These are phyloP conservation scores for Pholiota molesta DNA, from an alignment of 768 basidiomycete species.

Conservation along the genomic window DNA sequence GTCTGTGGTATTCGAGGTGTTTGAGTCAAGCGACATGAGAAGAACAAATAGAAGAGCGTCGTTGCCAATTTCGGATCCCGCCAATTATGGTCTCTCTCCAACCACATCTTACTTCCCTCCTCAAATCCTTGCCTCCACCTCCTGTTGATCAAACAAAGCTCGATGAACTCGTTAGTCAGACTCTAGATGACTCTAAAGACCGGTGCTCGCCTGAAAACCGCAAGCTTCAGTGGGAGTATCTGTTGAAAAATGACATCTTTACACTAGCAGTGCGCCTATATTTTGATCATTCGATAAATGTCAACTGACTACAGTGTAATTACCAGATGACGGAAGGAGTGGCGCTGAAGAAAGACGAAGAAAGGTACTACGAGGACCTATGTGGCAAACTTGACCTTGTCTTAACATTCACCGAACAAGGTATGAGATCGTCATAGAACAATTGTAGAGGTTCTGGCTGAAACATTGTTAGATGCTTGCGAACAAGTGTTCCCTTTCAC, in stretches of 20 bases:
- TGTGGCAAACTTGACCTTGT: constrained; percentile 70
- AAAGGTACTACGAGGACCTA: constrained; percentile 64
- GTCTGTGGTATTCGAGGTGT: constrained; percentile 1
- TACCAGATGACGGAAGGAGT: constrained; percentile 66
- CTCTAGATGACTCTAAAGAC: constrained; percentile 43
- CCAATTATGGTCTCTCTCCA: constrained; percentile 52
- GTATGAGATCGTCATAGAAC: constrained; percentile 38
- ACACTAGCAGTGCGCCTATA: constrained; percentile 61
- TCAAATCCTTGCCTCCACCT: constrained; percentile 52
- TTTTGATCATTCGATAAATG: neutral
- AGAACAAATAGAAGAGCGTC: constrained; percentile 28
- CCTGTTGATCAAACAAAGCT: constrained; percentile 53
- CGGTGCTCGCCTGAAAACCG: constrained; percentile 58
- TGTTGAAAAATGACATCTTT: constrained; percentile 73
- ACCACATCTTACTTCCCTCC: constrained; percentile 51
- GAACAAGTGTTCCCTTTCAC: constrained; percentile 74
- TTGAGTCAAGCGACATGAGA: constrained; percentile 17
- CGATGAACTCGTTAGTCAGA: constrained; percentile 49
- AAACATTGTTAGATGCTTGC: constrained; percentile 60
- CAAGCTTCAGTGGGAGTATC: constrained; percentile 76
- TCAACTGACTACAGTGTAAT: neutral
- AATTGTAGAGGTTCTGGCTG: neutral
- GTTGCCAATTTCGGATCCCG: constrained; percentile 27
- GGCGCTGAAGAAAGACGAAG: constrained; percentile 54
- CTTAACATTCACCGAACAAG: constrained; percentile 77